Conservation (phyloP, 1,284 basidiomycete species). For the Fistulina hepatica region DNA sequence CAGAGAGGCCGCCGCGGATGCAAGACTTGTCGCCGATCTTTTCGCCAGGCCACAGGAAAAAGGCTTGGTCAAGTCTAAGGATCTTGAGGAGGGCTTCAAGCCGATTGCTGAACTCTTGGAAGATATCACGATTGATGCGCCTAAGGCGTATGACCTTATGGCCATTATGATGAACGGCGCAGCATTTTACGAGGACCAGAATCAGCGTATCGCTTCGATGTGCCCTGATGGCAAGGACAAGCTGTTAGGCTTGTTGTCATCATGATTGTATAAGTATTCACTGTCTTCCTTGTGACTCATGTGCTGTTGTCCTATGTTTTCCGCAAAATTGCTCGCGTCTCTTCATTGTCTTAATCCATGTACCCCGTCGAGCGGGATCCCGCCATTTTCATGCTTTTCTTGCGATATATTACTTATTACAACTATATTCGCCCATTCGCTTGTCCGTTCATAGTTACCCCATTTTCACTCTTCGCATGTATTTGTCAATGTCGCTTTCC, state of each 20-base stretch:
- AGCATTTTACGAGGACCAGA: constrained; percentile 49
- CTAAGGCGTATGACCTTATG: constrained; percentile 72
- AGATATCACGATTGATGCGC: constrained; percentile 83
- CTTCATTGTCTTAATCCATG: too few relatives aligned
- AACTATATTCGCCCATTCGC: too few relatives aligned
- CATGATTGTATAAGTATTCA: constrained; percentile 27
- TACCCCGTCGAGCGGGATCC: too few relatives aligned
- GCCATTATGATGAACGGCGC: constrained; percentile 64
- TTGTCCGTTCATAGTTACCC: too few relatives aligned
- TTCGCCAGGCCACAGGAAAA: constrained; percentile 48
- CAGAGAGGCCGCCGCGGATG: constrained; percentile 69
- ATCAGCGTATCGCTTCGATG: constrained; percentile 45
- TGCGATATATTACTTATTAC: too few relatives aligned
- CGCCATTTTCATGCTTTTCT: too few relatives aligned
- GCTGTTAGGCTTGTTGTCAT: constrained; percentile 48
- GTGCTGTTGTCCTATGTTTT: constrained; percentile 1
- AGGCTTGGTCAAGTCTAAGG: constrained; percentile 40
- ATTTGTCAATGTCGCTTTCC: too few relatives aligned
- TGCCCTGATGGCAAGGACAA: constrained; percentile 46
- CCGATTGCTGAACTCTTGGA: constrained; percentile 68
- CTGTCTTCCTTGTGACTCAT: constrained; percentile 11
- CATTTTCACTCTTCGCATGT: too few relatives aligned
- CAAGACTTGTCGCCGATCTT: constrained; percentile 57
- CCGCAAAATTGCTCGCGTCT: too few relatives aligned
- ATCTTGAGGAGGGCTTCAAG: constrained; percentile 61